Evolutionary conservation across 345 rosid genomes (phyloP).

Genomic region (Microthlaspi erraticum): DNA sequence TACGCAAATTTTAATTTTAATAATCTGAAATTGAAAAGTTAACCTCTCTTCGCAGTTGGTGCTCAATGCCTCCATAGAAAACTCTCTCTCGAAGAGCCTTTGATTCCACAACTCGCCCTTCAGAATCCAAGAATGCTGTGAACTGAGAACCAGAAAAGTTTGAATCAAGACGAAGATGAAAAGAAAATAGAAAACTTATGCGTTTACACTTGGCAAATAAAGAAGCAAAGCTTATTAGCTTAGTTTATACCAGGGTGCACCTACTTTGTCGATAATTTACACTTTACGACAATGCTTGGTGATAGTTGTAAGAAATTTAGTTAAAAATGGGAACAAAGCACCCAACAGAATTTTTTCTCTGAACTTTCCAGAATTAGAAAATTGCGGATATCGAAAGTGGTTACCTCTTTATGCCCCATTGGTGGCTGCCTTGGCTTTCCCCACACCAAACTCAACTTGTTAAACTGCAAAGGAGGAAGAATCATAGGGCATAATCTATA

Average conservation of each 20-base stretch:
- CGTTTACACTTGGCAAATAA: slow-evolving; percentile 4
- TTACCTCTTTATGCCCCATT: slow-evolving; percentile 75
- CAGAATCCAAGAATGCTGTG: slow-evolving; percentile 82
- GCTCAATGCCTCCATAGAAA: slow-evolving; percentile 94
- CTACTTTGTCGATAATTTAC: neutral
- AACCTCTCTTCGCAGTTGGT: slow-evolving; percentile 78
- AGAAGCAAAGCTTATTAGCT: slow-evolving; percentile 20
- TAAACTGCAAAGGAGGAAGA: slow-evolving; percentile 61
- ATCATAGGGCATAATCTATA: slow-evolving; percentile 13
- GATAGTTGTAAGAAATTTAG: slow-evolving; percentile 10
- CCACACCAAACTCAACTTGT: slow-evolving; percentile 79
- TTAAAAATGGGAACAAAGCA: neutral
- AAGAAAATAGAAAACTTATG: slow-evolving; percentile 7
- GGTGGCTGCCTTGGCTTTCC: slow-evolving; percentile 91
- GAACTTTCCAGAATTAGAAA: neutral
- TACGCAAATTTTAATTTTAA: neutral
- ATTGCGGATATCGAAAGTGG: slow-evolving; percentile 5
- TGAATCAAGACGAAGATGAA: slow-evolving; percentile 18
- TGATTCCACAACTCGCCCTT: slow-evolving; percentile 79
- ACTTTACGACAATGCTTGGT: slow-evolving; percentile 2
- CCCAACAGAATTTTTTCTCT: slow-evolving; percentile 5
- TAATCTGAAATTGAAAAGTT: slow-evolving; percentile 32
- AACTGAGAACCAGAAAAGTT: slow-evolving; percentile 57
- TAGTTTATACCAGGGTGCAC: slow-evolving; percentile 2
- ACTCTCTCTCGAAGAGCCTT: slow-evolving; percentile 77